phyloP scores from a whole-genome alignment of 2,329 filamentous ascomycete species.

The Lomentospora prolificans region DNA sequence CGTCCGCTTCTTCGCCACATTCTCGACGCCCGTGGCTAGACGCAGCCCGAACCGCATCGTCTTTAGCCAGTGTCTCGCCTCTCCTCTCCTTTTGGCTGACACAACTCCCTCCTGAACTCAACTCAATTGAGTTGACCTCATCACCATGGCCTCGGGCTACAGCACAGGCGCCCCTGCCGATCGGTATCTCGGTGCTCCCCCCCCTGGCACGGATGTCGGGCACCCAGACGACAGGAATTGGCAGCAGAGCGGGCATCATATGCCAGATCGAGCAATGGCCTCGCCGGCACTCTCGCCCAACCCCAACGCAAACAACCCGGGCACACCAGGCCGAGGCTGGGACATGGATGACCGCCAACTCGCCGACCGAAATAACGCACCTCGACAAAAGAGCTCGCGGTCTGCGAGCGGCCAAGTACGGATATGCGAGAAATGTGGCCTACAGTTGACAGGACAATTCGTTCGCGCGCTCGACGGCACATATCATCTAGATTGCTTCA shows the following conservation, averaged over 20 bases:
- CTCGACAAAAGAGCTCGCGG: conserved; percentile 37
- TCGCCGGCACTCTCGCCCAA: conserved; percentile 4
- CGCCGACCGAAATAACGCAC: conserved; percentile 44
- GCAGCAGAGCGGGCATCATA: conserved; percentile 26
- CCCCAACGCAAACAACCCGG: conserved; percentile 8
- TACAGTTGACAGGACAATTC: conserved; percentile 86
- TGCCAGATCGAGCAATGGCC: conserved; percentile 21
- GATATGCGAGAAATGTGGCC: conserved; percentile 78
- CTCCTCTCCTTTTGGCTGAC: not conserved
- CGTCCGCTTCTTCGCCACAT: not conserved
- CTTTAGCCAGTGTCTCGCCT: not conserved
- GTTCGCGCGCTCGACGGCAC: conserved; percentile 88
- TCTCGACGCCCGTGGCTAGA: conserved; percentile 1
- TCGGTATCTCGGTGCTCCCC: conserved; percentile 22
- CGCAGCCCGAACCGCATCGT: conserved; percentile 1
- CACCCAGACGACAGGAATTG: conserved; percentile 24
- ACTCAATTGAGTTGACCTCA: conserved; percentile 5
- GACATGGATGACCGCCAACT: conserved; percentile 41
- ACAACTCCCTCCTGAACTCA: not conserved
- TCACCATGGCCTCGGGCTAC: conserved; percentile 36
- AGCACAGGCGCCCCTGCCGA: conserved; percentile 30
- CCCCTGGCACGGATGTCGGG: conserved; percentile 19
- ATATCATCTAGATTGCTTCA: conserved; percentile 96
- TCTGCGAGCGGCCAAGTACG: conserved; percentile 51
- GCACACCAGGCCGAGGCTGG: conserved; percentile 17